These are phyloP conservation scores for Hymenoscyphus linearis DNA, from an alignment of 2,329 filamentous ascomycete species.

Conservation along the genomic window DNA sequence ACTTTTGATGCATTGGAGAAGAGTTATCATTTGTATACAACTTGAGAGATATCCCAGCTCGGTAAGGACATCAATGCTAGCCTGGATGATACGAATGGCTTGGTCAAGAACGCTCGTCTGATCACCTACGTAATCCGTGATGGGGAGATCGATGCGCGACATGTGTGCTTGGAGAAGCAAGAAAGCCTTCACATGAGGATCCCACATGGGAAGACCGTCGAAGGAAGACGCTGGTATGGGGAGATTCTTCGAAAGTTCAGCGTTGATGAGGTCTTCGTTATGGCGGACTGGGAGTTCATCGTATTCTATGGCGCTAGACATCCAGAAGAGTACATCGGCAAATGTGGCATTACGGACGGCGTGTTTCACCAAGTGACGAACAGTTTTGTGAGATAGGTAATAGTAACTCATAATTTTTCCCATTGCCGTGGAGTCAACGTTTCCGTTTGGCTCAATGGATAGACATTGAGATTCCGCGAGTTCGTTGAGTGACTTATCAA, in stretches of 20 bases:
- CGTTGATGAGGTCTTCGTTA: conserved; percentile 97
- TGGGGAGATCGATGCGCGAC: conserved; percentile 85
- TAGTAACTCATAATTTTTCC: conserved; percentile 99
- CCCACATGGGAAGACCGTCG: conserved; percentile 84
- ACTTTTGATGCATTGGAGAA: conserved; percentile 89
- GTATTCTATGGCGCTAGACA: conserved; percentile 90
- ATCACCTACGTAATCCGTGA: conserved; percentile 95
- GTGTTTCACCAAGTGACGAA: conserved; percentile 74
- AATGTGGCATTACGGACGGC: conserved; percentile 73
- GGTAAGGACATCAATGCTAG: conserved; percentile 86
- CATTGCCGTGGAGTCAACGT: conserved; percentile 82
- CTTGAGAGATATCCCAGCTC: conserved; percentile 80
- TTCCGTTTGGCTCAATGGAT: conserved; percentile 75
- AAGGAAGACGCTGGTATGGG: conserved; percentile 45
- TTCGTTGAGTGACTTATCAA: conserved; percentile 78
- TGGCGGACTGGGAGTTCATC: conserved; percentile 96
- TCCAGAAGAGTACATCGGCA: conserved; percentile 81
- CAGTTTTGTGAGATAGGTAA: conserved; percentile 92
- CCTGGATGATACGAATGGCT: conserved; percentile 93
- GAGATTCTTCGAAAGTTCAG: conserved; percentile 76
- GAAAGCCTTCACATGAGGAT: conserved; percentile 96
- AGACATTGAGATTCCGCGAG: conserved; percentile 82
- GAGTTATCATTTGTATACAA: conserved; percentile 72
- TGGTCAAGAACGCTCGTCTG: conserved; percentile 88
- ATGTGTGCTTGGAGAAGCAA: conserved; percentile 92